Percentiles rank a stretch among this genome's conserved stretches.
Evolutionary conservation across 176 grass and related monocot species (phyloP).

Genomic region (Stipa capillata): DNA sequence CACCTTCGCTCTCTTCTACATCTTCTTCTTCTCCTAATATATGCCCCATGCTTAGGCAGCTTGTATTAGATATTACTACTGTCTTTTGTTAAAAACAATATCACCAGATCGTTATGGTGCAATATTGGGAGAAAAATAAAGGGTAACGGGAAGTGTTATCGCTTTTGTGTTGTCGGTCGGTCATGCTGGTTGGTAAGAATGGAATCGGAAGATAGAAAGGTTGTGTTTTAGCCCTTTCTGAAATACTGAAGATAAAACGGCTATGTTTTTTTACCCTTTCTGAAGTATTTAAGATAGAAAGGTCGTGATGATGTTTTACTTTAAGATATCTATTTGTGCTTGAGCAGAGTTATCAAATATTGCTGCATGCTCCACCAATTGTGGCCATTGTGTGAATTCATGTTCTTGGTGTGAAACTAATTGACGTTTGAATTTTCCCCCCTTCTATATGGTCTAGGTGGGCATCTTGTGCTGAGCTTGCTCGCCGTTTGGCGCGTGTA

Average conservation of each 20-base stretch:
- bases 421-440: background rate
- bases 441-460: background rate
- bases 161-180: background rate
- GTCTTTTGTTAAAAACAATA: background rate
- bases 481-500: conserved; percentile 7
- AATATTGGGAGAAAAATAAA: background rate
- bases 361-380: background rate
- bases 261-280: background rate
- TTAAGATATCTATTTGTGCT: background rate
- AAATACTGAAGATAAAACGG: conserved; percentile 5
- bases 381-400: background rate
- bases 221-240: background rate
- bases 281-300: background rate
- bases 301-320: background rate
- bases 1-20: background rate
- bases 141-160: background rate
- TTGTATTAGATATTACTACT: background rate
- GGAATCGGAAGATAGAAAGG: background rate
- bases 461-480: conserved; percentile 11
- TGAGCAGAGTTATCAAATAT: background rate
- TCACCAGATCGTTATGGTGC: background rate
- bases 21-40: background rate
- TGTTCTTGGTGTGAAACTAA: background rate
- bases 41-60: background rate
- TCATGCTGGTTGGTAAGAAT: background rate